phyloP scores from a whole-genome alignment of 352 stramenopile species.

The Pythium utonaiense region DNA sequence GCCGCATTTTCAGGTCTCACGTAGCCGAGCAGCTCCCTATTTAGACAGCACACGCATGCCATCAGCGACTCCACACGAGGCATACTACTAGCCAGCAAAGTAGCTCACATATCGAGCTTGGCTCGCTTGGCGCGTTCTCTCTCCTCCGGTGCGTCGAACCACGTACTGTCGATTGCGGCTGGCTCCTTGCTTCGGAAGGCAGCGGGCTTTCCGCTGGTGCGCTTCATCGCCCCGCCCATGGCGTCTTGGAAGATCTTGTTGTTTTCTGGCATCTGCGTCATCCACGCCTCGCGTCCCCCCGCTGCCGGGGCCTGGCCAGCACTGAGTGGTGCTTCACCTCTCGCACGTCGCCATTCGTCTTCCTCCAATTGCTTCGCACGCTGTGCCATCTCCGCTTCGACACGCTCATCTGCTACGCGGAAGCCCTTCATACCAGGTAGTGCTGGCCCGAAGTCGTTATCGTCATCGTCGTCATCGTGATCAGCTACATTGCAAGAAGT shows the following conservation, averaged over 20 bases:
- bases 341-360: conserved; percentile 56
- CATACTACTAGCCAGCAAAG: neutral
- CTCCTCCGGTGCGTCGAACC: conserved; percentile 82
- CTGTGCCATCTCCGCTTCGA: conserved; percentile 71
- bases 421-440: conserved; percentile 80
- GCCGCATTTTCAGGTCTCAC: conserved; percentile 69
- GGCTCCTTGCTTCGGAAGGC: conserved; percentile 76
- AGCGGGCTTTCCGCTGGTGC: conserved; percentile 44
- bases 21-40: conserved; percentile 78
- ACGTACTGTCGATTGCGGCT: conserved; percentile 67
- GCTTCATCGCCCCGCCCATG: conserved; percentile 47
- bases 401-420: conserved; percentile 53
- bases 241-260: conserved; percentile 67
- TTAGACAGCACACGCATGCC: neutral
- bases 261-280: conserved; percentile 81
- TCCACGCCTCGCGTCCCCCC: conserved; percentile 63
- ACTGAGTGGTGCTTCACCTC: conserved; percentile 13
- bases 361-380: conserved; percentile 55
- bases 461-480: conserved; percentile 39
- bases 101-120: conserved; percentile 84
- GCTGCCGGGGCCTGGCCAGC: neutral
- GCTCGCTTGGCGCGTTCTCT: conserved; percentile 71
- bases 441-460: conserved; percentile 55
- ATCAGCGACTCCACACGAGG: neutral
- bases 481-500: neutral